Conservation (phyloP, 1,139 yeast species). For the Nakaseomyces nivariensis region DNA sequence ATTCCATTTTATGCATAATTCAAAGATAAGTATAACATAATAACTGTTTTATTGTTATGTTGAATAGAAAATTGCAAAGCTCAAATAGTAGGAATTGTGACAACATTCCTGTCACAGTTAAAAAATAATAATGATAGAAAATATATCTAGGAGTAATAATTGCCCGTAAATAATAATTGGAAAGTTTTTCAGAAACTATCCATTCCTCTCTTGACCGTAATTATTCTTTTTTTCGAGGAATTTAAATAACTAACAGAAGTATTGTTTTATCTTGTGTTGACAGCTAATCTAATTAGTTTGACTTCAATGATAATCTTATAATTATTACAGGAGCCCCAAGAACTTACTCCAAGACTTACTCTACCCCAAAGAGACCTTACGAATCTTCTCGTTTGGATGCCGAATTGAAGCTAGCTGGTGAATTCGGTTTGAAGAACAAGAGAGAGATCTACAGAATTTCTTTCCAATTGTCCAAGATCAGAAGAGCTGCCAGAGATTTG, state of each 20-base stretch:
- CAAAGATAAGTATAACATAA: too few species aligned
- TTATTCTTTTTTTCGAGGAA: too few species aligned
- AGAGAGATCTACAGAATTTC: conserved; percentile 67
- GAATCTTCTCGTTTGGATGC: conserved; percentile 99
- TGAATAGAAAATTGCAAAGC: too few species aligned
- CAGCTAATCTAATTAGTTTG: too few species aligned
- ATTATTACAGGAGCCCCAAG: conserved; percentile 84
- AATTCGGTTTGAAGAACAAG: conserved; percentile 98
- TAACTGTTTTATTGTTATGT: too few species aligned
- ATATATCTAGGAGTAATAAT: not conserved
- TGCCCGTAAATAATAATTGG: not conserved
- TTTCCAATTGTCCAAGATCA: conserved; percentile 94
- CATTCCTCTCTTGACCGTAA: too few species aligned
- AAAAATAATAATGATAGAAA: not conserved
- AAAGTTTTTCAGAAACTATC: too few species aligned
- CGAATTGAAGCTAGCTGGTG: conserved; percentile 97
- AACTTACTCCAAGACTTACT: conserved; percentile 98
- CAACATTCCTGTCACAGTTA: too few species aligned
- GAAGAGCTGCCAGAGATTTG: conserved; percentile 99
- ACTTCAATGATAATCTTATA: too few species aligned
- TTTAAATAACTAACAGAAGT: too few species aligned
- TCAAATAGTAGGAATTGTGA: too few species aligned
- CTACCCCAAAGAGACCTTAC: conserved; percentile 97
- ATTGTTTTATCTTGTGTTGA: conserved; percentile 48
- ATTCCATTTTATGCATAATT: too few species aligned